Percentiles rank a stretch among this genome's conserved stretches.
phyloP scores from a whole-genome alignment of 768 basidiomycete species.

The Leucocoprinus sp. region DNA sequence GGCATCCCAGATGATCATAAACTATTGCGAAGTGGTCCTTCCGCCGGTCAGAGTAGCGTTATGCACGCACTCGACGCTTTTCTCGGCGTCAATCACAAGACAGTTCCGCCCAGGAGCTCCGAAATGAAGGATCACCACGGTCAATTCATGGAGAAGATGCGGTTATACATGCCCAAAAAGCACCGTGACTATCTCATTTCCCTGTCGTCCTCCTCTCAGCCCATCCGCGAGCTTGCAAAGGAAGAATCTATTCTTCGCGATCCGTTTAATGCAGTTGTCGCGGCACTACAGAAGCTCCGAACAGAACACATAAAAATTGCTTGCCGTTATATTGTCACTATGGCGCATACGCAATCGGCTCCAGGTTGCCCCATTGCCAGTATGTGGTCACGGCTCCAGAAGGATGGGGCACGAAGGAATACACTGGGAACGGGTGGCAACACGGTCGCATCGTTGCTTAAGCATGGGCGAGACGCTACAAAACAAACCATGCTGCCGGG shows the following conservation, averaged over 20 bases:
- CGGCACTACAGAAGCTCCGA: conserved; percentile 73
- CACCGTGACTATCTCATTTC: conserved; percentile 80
- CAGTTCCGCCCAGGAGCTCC: conserved; percentile 59
- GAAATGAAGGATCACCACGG: conserved; percentile 58
- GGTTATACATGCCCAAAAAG: conserved; percentile 88
- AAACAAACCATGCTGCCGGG: conserved; percentile 14
- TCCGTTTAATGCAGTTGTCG: conserved; percentile 74
- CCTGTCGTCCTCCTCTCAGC: conserved; percentile 50
- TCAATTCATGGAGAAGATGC: conserved; percentile 90
- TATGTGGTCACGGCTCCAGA: conserved; percentile 43
- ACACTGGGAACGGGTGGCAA: conserved; percentile 88
- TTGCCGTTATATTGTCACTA: conserved; percentile 78
- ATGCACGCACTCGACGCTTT: conserved; percentile 84
- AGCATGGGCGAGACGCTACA: conserved; percentile 87
- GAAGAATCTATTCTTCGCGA: conserved; percentile 51
- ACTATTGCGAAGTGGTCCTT: conserved; percentile 78
- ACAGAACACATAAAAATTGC: conserved; percentile 88
- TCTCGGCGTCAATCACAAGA: conserved; percentile 83
- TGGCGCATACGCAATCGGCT: conserved; percentile 53
- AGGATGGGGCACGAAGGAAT: conserved; percentile 35
- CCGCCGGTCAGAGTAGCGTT: conserved; percentile 88
- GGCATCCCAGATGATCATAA: conserved; percentile 52
- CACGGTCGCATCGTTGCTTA: conserved; percentile 71
- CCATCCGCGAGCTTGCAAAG: conserved; percentile 55
- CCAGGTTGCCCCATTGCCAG: conserved; percentile 45